phyloP scores from a whole-genome alignment of 306 rosid genomes.

The Ziziphus jujuba region DNA sequence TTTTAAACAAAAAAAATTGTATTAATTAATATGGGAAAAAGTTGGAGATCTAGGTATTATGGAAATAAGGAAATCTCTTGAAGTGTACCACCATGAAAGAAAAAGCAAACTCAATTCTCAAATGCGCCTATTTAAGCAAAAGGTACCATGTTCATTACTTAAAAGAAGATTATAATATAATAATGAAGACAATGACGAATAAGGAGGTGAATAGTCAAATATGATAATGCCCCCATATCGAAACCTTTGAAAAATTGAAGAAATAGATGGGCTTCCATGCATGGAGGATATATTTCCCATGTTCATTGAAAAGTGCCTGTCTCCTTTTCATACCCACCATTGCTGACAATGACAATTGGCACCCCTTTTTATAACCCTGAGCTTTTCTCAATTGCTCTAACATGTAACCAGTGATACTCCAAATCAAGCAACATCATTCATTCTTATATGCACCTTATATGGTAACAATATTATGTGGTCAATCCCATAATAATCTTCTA shows the following conservation, averaged over 20 bases:
- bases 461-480: too few relatives aligned
- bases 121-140: neutral
- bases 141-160: neutral
- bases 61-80: neutral
- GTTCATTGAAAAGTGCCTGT: constrained; percentile 23
- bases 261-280: constrained; percentile 19
- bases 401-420: constrained; percentile 19
- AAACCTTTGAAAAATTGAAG: neutral
- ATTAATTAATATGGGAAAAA: neutral
- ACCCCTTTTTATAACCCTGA: neutral
- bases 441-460: neutral
- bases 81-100: neutral
- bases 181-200: neutral
- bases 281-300: constrained; percentile 29
- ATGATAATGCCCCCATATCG: neutral
- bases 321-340: constrained; percentile 1
- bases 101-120: constrained; percentile 4
- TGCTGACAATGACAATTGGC: constrained; percentile 22
- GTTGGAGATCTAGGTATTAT: neutral
- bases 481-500: too few relatives aligned
- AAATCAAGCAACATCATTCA: constrained; percentile 18
- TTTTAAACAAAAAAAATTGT: too few relatives aligned
- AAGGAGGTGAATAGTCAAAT: neutral
- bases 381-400: constrained; percentile 19
- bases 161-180: neutral